Evolutionary conservation across 2,329 filamentous ascomycete genomes (phyloP).

Genomic region (Verticillium albo-atrum): DNA sequence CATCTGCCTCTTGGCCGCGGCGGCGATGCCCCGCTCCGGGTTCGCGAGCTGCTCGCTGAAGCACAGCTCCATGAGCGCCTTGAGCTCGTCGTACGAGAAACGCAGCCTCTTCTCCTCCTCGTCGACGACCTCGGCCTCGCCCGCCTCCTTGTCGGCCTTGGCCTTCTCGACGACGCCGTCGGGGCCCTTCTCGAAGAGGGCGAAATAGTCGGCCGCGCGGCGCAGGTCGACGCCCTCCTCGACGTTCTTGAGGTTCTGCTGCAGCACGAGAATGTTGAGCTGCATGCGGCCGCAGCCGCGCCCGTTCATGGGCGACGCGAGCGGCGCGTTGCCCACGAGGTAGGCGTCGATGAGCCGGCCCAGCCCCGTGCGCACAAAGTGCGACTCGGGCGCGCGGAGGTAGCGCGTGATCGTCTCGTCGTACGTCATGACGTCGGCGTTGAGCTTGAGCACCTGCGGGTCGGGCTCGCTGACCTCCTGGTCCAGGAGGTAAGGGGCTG

Average conservation of each 20-base stretch:
- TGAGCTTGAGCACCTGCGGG: slow-evolving; percentile 75
- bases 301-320: slow-evolving; percentile 77
- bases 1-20: slow-evolving; percentile 64
- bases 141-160: slow-evolving; percentile 54
- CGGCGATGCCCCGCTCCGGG: slow-evolving; percentile 62
- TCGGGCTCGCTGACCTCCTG: slow-evolving; percentile 75
- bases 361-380: slow-evolving; percentile 73
- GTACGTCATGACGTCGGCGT: slow-evolving; percentile 78
- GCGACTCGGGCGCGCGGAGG: slow-evolving; percentile 65
- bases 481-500: slow-evolving; percentile 58
- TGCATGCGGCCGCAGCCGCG: slow-evolving; percentile 84
- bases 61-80: slow-evolving; percentile 60
- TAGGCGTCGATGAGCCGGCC: slow-evolving; percentile 74
- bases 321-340: slow-evolving; percentile 66
- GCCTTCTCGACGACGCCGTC: slow-evolving; percentile 62
- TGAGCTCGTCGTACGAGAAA: slow-evolving; percentile 64
- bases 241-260: slow-evolving; percentile 95
- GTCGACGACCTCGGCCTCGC: slow-evolving; percentile 28
- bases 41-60: slow-evolving; percentile 64
- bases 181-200: slow-evolving; percentile 60
- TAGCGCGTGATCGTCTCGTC: slow-evolving; percentile 76
- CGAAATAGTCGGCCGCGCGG: slow-evolving; percentile 63
- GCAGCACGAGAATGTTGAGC: slow-evolving; percentile 88
- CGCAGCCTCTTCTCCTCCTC: slow-evolving; percentile 24
- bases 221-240: slow-evolving; percentile 64